phyloP scores from a whole-genome alignment of 1,284 basidiomycete species.

The Phellinidium pouzarii region DNA sequence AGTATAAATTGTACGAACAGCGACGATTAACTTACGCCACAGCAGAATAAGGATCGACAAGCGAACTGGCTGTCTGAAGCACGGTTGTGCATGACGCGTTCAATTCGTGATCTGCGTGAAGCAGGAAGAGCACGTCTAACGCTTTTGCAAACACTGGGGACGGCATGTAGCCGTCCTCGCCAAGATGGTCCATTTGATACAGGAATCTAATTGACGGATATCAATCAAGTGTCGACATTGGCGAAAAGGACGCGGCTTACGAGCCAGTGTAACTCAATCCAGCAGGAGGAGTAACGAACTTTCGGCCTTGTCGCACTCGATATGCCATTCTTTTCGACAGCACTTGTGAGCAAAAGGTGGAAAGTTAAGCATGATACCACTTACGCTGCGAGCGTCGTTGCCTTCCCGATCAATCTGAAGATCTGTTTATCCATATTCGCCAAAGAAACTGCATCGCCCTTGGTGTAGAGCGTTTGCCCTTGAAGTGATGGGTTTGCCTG shows the following conservation, averaged over 20 bases:
- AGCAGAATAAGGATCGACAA: conserved; percentile 84
- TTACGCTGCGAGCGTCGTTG: conserved; percentile 80
- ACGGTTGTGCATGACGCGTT: conserved; percentile 82
- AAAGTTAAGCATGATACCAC: conserved; percentile 25
- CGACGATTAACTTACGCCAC: conserved; percentile 49
- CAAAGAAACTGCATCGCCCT: conserved; percentile 56
- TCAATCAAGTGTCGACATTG: neutral
- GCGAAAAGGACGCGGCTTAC: conserved; percentile 30
- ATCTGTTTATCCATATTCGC: conserved; percentile 87
- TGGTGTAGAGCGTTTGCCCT: conserved; percentile 78
- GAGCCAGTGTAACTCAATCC: conserved; percentile 79
- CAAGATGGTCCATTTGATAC: conserved; percentile 81
- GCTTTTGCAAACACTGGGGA: conserved; percentile 81
- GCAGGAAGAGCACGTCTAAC: conserved; percentile 76
- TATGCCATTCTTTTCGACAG: conserved; percentile 66
- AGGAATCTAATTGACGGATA: conserved; percentile 53
- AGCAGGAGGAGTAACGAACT: conserved; percentile 80
- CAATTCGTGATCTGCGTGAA: conserved; percentile 85
- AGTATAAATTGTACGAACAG: conserved; percentile 7
- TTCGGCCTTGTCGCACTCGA: conserved; percentile 79
- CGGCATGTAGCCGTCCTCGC: conserved; percentile 66
- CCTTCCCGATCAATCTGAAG: conserved; percentile 79
- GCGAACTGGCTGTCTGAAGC: conserved; percentile 77
- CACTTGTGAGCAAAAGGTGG: neutral
- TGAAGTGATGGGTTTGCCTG: conserved; percentile 21